A percentile compares a stretch with the other conserved stretches of the same genome.
Evolutionary conservation across 2,329 filamentous ascomycete genomes (phyloP).

Genomic region (Botrytis medusae): DNA sequence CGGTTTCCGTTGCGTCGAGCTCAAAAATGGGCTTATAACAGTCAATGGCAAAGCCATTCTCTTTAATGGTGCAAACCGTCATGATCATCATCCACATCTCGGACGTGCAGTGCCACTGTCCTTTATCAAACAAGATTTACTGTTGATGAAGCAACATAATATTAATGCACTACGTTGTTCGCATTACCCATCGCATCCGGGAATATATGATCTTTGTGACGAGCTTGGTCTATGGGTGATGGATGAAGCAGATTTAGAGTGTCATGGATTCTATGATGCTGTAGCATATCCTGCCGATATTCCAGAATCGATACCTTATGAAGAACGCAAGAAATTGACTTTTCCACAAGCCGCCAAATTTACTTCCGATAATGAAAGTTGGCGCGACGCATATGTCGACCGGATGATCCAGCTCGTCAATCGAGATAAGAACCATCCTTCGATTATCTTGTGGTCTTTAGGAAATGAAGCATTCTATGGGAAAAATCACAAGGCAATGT

Average conservation of each 20-base stretch:
- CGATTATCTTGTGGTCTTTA: constrained; percentile 71
- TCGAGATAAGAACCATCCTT: constrained; percentile 69
- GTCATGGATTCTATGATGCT: constrained; percentile 49
- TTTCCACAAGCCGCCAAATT: constrained; percentile 56
- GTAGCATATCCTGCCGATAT: constrained; percentile 51
- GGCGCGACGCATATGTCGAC: constrained; percentile 66
- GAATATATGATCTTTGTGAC: constrained; percentile 59
- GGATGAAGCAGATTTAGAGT: constrained; percentile 53
- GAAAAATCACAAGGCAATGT: constrained; percentile 67
- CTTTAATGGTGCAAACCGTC: constrained; percentile 66
- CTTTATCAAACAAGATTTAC: constrained; percentile 60
- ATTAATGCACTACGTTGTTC: constrained; percentile 69
- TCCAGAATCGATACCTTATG: constrained; percentile 57
- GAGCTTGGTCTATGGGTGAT: constrained; percentile 66
- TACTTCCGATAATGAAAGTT: constrained; percentile 60
- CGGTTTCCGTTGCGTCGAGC: constrained; percentile 64
- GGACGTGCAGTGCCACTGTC: constrained; percentile 53
- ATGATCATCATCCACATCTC: constrained; percentile 45
- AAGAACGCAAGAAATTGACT: constrained; percentile 58
- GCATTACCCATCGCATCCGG: constrained; percentile 65
- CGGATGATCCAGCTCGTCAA: constrained; percentile 63
- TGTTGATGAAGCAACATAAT: constrained; percentile 69
- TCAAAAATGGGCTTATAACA: constrained; percentile 57
- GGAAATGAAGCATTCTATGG: constrained; percentile 75
- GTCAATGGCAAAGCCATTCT: constrained; percentile 63